phyloP scores from a whole-genome alignment of 805 yeast genomes.

The Sungouiozyma ichnusensis region DNA sequence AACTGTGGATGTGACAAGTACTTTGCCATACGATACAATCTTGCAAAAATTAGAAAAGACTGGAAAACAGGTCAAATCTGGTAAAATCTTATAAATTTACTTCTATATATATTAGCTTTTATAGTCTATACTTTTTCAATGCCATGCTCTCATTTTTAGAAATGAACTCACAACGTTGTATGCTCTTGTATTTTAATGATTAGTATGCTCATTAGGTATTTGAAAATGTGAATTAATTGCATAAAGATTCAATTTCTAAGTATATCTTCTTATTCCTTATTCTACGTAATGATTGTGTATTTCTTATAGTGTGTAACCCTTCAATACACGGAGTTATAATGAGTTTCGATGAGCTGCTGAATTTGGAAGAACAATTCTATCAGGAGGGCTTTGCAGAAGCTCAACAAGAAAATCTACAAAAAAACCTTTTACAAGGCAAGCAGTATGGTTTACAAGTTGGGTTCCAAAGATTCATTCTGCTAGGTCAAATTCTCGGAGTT shows the following conservation, averaged over 20 bases:
- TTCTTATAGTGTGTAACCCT: no score
- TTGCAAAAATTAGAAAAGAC: constrained; percentile 75
- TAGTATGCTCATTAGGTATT: background rate
- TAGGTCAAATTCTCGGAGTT: constrained; percentile 59
- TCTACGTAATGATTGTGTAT: no score
- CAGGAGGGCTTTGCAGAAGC: constrained; percentile 68
- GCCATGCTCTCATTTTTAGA: background rate
- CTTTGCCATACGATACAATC: constrained; percentile 65
- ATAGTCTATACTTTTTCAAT: background rate
- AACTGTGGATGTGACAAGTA: constrained; percentile 66
- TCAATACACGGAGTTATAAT: no score
- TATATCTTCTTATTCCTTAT: no score
- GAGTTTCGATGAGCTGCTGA: constrained; percentile 45
- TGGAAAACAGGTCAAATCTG: constrained; percentile 71
- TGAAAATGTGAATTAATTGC: no score
- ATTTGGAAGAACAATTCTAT: constrained; percentile 50
- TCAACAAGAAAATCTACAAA: constrained; percentile 42
- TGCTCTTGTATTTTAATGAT: no score
- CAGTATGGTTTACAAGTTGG: constrained; percentile 77
- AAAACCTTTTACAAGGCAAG: constrained; percentile 66
- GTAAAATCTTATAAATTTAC: constrained; percentile 36
- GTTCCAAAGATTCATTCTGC: constrained; percentile 53
- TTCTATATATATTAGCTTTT: background rate
- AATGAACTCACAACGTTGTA: no score
- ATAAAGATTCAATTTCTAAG: no score